Evolutionary conservation across 1,139 yeast species (phyloP).

Genomic region (Sugiyamaella neomexicana): DNA sequence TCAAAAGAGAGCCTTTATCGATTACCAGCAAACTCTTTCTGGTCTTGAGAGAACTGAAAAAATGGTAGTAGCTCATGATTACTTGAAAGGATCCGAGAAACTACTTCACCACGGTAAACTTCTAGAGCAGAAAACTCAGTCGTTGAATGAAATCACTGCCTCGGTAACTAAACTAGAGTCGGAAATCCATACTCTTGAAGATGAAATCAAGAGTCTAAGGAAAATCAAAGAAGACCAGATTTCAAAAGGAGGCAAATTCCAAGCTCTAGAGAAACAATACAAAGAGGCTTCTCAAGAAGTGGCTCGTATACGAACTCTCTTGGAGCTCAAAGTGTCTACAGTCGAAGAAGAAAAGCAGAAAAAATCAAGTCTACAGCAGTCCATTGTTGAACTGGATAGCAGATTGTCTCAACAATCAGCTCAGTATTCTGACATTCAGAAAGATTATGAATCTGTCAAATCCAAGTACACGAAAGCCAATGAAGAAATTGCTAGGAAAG

Average conservation of each 20-base stretch:
- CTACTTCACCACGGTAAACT: constrained; percentile 36
- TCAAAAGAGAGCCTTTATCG: constrained; percentile 81
- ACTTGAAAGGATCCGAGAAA: constrained; percentile 45
- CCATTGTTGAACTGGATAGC: constrained; percentile 30
- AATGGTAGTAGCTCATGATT: constrained; percentile 79
- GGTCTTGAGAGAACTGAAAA: constrained; percentile 75
- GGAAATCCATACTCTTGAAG: constrained; percentile 61
- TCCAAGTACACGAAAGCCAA: constrained; percentile 48
- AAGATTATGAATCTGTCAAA: constrained; percentile 49
- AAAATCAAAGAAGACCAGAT: constrained; percentile 59
- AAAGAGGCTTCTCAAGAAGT: constrained; percentile 61
- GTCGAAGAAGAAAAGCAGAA: constrained; percentile 50
- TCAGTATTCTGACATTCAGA: constrained; percentile 39
- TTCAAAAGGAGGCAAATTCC: constrained; percentile 60
- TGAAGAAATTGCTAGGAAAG: constrained; percentile 58
- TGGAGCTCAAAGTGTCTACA: constrained; percentile 58
- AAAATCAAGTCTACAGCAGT: constrained; percentile 29
- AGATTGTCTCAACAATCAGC: constrained; percentile 27
- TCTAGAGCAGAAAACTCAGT: constrained; percentile 34
- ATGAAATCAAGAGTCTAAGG: constrained; percentile 61
- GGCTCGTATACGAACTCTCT: constrained; percentile 65
- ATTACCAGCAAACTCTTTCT: constrained; percentile 80
- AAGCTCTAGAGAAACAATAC: constrained; percentile 60
- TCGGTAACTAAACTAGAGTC: constrained; percentile 48
- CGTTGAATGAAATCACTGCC: constrained; percentile 24